Percentiles rank a stretch among this genome's conserved stretches.
Evolutionary conservation across 1,284 basidiomycete genomes (phyloP).

Genomic region (Earliella scabrosa): DNA sequence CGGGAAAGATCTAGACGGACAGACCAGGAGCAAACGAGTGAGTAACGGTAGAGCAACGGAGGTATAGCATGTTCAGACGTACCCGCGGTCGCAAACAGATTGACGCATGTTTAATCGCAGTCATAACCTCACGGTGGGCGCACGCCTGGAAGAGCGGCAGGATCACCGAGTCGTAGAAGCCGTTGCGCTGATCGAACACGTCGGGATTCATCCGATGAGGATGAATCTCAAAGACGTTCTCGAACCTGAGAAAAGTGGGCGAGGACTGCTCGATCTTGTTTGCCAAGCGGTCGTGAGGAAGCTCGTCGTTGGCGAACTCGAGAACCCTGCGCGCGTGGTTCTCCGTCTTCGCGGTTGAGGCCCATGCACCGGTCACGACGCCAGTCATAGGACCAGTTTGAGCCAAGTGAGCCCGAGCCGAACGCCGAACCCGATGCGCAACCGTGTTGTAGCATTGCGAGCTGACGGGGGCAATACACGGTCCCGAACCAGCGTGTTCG

Average conservation of each 20-base stretch:
- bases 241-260: not conserved
- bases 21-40: too few relatives aligned
- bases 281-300: not conserved
- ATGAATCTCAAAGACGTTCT: not conserved
- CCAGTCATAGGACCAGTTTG: not conserved
- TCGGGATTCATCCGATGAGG: not conserved
- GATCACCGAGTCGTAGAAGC: not conserved
- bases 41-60: not conserved
- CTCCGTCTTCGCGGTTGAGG: not conserved
- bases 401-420: not conserved
- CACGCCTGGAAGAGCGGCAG: not conserved
- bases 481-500: not conserved
- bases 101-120: not conserved
- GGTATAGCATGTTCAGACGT: not conserved
- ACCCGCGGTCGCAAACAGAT: not conserved
- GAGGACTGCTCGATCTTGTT: not conserved
- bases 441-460: conserved; percentile 3
- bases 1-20: not conserved
- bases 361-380: not conserved
- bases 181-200: not conserved
- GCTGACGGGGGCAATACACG: not conserved
- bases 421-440: not conserved
- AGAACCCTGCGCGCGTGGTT: too few relatives aligned
- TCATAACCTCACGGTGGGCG: not conserved
- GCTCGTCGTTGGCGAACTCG: not conserved